Conservation (phyloP, 345 rosid genomes). For the Acer yangbiense region DNA sequence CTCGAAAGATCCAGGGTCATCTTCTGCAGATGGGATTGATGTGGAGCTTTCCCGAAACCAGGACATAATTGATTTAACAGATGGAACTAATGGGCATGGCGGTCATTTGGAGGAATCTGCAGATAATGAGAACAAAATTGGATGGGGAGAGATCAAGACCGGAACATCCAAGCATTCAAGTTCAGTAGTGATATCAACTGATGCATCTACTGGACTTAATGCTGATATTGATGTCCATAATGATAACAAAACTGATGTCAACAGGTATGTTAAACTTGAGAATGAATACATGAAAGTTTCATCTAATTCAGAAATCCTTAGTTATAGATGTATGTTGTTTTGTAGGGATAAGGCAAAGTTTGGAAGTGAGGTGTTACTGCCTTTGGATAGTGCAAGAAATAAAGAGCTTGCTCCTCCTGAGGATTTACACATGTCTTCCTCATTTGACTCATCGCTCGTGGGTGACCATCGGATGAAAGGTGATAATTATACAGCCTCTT, state of each 20-base stretch:
- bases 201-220: slow-evolving; percentile 21
- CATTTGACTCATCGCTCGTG: slow-evolving; percentile 15
- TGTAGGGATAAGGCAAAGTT: slow-evolving; percentile 51
- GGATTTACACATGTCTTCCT: slow-evolving; percentile 26
- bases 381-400: slow-evolving; percentile 22
- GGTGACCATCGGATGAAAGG: slow-evolving; percentile 14
- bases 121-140: slow-evolving; percentile 42
- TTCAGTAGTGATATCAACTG: no score
- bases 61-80: slow-evolving; percentile 31
- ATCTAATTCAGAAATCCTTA: slow-evolving; percentile 2
- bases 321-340: slow-evolving; percentile 28
- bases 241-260: slow-evolving; percentile 27
- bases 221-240: slow-evolving; percentile 30
- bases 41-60: slow-evolving; percentile 33
- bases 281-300: slow-evolving; percentile 19
- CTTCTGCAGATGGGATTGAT: slow-evolving; percentile 42
- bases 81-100: slow-evolving; percentile 32
- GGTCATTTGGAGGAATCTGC: slow-evolving; percentile 36
- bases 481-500: slow-evolving; percentile 20
- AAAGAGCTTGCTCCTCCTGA: slow-evolving; percentile 24
- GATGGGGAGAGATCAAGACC: slow-evolving; percentile 56
- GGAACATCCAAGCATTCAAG: not conserved
- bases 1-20: slow-evolving; percentile 41
- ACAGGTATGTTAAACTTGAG: slow-evolving; percentile 45
- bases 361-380: slow-evolving; percentile 29